These are phyloP conservation scores for Phialophora macrospora DNA, from an alignment of 2,329 filamentous ascomycete genomes.

Conservation along the genomic window DNA sequence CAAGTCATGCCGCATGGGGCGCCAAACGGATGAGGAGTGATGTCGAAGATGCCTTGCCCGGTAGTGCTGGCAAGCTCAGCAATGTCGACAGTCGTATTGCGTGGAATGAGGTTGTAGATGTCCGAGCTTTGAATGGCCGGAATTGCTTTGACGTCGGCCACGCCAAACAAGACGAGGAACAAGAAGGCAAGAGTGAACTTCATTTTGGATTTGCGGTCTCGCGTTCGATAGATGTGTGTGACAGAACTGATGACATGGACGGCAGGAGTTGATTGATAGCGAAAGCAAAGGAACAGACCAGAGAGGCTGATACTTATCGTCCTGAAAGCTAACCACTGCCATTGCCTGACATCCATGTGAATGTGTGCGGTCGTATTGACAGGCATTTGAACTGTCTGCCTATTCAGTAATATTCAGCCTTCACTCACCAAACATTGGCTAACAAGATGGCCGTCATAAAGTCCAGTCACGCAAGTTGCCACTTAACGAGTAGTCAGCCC, in stretches of 20 bases:
- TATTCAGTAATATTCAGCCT: not conserved
- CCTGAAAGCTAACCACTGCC: not conserved
- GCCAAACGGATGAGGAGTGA: slow-evolving; percentile 8
- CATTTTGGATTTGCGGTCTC: not conserved
- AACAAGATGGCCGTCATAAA: not conserved
- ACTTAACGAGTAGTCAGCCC: not conserved
- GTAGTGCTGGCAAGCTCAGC: not conserved
- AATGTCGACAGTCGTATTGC: slow-evolving; percentile 6
- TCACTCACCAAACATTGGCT: not conserved
- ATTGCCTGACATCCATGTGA: not conserved
- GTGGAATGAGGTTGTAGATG: not conserved
- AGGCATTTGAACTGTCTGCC: not conserved
- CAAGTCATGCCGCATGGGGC: slow-evolving; percentile 15
- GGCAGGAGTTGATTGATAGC: not conserved
- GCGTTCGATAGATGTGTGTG: not conserved
- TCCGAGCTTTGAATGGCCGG: not conserved
- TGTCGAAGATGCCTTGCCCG: slow-evolving; percentile 2
- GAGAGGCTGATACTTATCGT: not conserved
- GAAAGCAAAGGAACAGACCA: not conserved
- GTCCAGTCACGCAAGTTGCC: not conserved
- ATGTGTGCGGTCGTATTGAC: not conserved
- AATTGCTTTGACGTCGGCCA: slow-evolving; percentile 2
- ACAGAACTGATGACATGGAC: not conserved
- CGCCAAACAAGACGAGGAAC: not conserved
- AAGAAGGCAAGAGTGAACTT: not conserved